Evolutionary conservation across 192 early-diverging fungal species (phyloP).

Genomic region (Funneliformis geosporum): DNA sequence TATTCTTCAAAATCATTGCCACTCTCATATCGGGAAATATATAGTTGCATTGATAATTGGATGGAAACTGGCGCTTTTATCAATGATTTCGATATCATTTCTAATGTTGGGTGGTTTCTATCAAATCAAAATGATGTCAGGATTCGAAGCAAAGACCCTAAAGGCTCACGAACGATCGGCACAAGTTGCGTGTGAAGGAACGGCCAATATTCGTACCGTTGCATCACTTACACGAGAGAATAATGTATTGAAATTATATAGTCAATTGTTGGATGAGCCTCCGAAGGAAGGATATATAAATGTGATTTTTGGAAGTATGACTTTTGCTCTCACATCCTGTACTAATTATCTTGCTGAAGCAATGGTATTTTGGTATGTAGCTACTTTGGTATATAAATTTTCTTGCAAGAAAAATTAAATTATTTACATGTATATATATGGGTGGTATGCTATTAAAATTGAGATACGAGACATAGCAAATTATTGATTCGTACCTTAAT

Average conservation of each 20-base stretch:
- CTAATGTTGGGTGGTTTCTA: conserved; percentile 60
- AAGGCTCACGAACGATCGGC: conserved; percentile 66
- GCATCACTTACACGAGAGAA: conserved; percentile 57
- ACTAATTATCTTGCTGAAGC: conserved; percentile 45
- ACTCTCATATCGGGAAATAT: conserved; percentile 26
- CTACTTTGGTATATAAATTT: conserved; percentile 47
- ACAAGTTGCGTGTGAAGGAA: conserved; percentile 71
- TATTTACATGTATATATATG: no score
- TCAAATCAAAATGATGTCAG: conserved; percentile 53
- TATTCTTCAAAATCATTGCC: conserved; percentile 35
- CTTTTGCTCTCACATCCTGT: conserved; percentile 48
- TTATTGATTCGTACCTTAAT: no score
- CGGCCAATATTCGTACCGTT: conserved; percentile 76
- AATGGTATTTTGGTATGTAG: conserved; percentile 53
- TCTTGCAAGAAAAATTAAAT: conserved; percentile 40
- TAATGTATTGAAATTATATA: conserved; percentile 44
- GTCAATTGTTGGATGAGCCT: conserved; percentile 44
- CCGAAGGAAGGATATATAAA: conserved; percentile 40
- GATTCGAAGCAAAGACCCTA: conserved; percentile 49
- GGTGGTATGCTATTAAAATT: no score
- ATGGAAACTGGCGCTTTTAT: conserved; percentile 63
- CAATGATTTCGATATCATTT: conserved; percentile 66
- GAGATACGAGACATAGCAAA: no score
- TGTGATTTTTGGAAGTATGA: conserved; percentile 37
- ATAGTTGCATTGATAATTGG: conserved; percentile 55